Conservation (phyloP, 1,284 basidiomycete genomes). For the Trichosporon inkin region DNA sequence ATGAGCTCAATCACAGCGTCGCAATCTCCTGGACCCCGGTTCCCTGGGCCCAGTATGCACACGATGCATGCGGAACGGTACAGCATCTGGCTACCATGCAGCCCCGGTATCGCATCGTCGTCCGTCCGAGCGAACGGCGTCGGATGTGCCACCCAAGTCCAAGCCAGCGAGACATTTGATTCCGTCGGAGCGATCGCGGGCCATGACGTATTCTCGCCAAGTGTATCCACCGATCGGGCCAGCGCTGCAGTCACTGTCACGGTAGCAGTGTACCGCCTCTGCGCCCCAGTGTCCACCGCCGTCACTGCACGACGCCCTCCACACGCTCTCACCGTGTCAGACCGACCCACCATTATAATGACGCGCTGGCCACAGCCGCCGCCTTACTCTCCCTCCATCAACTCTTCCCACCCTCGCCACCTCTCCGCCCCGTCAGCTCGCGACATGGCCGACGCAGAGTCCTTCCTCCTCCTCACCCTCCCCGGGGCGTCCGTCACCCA, state of each 20-base stretch:
- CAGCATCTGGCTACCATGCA: too few species aligned
- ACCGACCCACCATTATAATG: neutral
- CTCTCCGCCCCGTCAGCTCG: neutral
- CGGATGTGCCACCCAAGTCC: neutral
- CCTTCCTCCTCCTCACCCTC: constrained; percentile 20
- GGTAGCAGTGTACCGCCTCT: neutral
- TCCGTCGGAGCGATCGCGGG: neutral
- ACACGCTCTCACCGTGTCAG: neutral
- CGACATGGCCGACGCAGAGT: constrained; percentile 3
- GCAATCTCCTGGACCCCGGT: too few species aligned
- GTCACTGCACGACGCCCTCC: neutral
- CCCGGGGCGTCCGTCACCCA: constrained; percentile 21
- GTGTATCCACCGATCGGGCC: neutral
- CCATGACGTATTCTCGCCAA: constrained; percentile 1
- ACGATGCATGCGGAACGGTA: too few species aligned
- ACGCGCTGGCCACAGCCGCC: neutral
- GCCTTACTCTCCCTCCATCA: neutral
- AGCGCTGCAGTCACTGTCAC: neutral
- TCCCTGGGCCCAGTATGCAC: too few species aligned
- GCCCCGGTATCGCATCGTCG: too few species aligned
- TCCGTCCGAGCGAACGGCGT: too few species aligned
- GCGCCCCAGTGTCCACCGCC: neutral
- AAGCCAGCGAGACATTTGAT: neutral
- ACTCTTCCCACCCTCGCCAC: neutral
- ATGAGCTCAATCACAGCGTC: neutral